phyloP scores from a whole-genome alignment of 768 basidiomycete genomes.

The Xanthoconium purpureum region DNA sequence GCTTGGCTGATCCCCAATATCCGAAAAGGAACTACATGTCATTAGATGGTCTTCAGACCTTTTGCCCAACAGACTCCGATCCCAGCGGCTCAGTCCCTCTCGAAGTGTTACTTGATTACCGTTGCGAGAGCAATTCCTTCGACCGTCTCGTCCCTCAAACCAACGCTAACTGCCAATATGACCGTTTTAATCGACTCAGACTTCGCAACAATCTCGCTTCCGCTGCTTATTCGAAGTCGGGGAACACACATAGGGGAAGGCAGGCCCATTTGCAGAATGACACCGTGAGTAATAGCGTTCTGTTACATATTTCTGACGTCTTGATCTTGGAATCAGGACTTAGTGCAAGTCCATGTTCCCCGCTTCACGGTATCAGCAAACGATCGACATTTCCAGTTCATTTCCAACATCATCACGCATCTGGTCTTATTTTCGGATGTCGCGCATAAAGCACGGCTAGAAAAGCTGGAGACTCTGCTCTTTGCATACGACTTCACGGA shows the following conservation, averaged over 20 bases:
- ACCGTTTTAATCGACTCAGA: slow-evolving; percentile 92
- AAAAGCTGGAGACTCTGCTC: slow-evolving; percentile 76
- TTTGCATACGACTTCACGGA: slow-evolving; percentile 90
- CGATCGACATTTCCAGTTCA: slow-evolving; percentile 75
- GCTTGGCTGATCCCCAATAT: slow-evolving; percentile 1
- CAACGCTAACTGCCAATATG: slow-evolving; percentile 80
- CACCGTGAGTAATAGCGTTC: slow-evolving; percentile 43
- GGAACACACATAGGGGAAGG: slow-evolving; percentile 24
- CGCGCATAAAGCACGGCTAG: slow-evolving; percentile 70
- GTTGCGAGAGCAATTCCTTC: slow-evolving; percentile 77
- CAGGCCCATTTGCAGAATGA: slow-evolving; percentile 57
- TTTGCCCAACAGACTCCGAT: slow-evolving; percentile 59
- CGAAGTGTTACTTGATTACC: slow-evolving; percentile 83
- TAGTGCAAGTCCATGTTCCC: slow-evolving; percentile 77
- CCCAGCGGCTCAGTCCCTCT: slow-evolving; percentile 69
- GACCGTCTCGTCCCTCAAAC: slow-evolving; percentile 90
- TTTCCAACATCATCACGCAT: slow-evolving; percentile 84
- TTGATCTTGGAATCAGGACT: slow-evolving; percentile 51
- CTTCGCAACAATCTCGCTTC: slow-evolving; percentile 69
- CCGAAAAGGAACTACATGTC: slow-evolving; percentile 67
- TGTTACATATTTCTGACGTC: slow-evolving; percentile 8
- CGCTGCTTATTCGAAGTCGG: slow-evolving; percentile 41
- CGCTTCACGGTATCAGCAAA: slow-evolving; percentile 85
- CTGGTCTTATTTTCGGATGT: slow-evolving; percentile 89
- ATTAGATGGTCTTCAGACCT: slow-evolving; percentile 81